Evolutionary conservation across 2,329 filamentous ascomycete genomes (phyloP), one percentile per base, ranked within the genome.

Genomic region (Penicillium sp.): DNA sequence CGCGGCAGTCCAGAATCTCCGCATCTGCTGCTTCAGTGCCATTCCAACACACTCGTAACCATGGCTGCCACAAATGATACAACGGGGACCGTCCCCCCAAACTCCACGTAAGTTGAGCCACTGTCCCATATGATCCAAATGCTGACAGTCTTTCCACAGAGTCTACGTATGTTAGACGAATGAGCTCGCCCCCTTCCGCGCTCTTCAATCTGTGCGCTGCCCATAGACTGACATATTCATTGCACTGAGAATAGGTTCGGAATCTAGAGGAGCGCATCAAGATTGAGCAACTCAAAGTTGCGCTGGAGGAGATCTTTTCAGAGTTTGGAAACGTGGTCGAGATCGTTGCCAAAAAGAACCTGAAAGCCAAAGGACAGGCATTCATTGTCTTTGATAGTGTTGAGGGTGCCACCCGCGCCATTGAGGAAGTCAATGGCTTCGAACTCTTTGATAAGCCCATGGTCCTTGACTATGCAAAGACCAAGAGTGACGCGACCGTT

Each of bases 181-280:
- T 60, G 25, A n/a, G 32, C 33, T 57, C 43, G 43, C 29, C 39
- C 45, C 52, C 45, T 48, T 46, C 52, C 39, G 42, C 45, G 40
- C 34, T 37, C 40, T 41, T 34, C 49, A 50, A 42, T 48, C 43
- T 34, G 45, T 49, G 48, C 46, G 29, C 40, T 46, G 45, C 44
- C 46, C 45, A 33, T 43, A 38, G 46, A 49, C 52, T 54, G 47
- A 57, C 47, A 37, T 12, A 34, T 40, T 33, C 24, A 39, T 41
- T 51, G 13, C 42, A 43, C 42, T 37, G 33, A 36, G 42, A 43
- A 40, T 50, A 81, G 74, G 74, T 81, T 54, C 87, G 85, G 62
- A 96, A 96, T 67, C 83, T 98, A 50, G 88, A 96, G 72, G 93
- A 97, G 76, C 83, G 86, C 65, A 84, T 95, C 70, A 95, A 95